These are phyloP conservation scores for Alternaria brassicicola DNA, from an alignment of 2,329 filamentous ascomycete genomes.

Conservation along the genomic window DNA sequence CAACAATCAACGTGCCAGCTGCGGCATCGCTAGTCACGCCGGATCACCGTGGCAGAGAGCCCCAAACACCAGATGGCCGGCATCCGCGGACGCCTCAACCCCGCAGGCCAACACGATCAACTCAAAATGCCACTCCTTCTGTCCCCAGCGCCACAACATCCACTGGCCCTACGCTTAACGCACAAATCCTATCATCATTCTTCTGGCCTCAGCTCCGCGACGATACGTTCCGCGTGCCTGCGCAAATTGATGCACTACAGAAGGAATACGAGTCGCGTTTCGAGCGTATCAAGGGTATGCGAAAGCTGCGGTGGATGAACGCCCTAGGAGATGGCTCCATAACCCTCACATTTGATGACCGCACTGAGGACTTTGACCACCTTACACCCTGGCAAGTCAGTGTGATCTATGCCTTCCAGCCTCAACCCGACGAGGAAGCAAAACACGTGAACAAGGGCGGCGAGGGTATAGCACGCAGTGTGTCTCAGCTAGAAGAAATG, in stretches of 20 bases:
- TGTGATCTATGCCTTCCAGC: constrained; percentile 82
- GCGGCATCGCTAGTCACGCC: constrained; percentile 24
- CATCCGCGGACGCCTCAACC: constrained; percentile 34
- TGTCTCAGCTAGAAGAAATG: constrained; percentile 55
- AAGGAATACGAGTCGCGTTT: constrained; percentile 76
- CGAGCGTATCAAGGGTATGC: constrained; percentile 77
- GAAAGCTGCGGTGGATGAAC: constrained; percentile 88
- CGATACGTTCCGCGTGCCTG: constrained; percentile 70
- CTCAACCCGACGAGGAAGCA: constrained; percentile 46
- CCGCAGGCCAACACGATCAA: constrained; percentile 26
- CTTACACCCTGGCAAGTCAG: constrained; percentile 86
- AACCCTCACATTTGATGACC: constrained; percentile 81
- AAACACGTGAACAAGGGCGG: constrained; percentile 22
- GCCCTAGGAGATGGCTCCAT: constrained; percentile 80
- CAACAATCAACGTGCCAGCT: constrained; percentile 20
- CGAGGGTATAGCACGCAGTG: constrained; percentile 47
- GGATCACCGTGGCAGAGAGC: constrained; percentile 18
- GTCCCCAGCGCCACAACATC: constrained; percentile 31
- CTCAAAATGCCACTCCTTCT: constrained; percentile 18
- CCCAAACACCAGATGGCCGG: constrained; percentile 29
- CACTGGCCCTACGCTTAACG: constrained; percentile 61
- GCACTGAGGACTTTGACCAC: constrained; percentile 73
- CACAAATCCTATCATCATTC: constrained; percentile 86
- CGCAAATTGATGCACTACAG: constrained; percentile 65
- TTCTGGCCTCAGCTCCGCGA: constrained; percentile 88